Conservation (phyloP, 805 yeast species). For the Candida ovalis region DNA sequence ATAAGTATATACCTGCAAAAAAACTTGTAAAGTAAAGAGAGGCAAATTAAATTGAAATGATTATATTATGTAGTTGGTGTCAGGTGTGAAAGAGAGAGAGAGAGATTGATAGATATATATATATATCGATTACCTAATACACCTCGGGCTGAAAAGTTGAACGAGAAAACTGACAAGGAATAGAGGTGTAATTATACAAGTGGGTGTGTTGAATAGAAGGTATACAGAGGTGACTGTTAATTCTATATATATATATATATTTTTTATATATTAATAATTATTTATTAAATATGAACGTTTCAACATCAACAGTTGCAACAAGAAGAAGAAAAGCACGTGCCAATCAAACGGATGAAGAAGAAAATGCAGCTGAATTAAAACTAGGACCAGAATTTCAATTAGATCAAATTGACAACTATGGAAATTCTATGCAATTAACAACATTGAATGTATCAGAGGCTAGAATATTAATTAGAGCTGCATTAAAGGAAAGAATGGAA, state of each 20-base stretch:
- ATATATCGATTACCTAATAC: too few relatives aligned
- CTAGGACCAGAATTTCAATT: slow-evolving; percentile 92
- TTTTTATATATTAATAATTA: too few relatives aligned
- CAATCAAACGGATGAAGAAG: slow-evolving; percentile 75
- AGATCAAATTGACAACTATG: slow-evolving; percentile 76
- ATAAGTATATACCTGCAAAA: not conserved
- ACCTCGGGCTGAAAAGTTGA: too few relatives aligned
- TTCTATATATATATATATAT: too few relatives aligned
- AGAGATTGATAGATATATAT: too few relatives aligned
- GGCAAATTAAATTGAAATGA: not conserved
- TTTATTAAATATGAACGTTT: slow-evolving; percentile 61
- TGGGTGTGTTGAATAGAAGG: too few relatives aligned
- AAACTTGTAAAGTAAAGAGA: not conserved
- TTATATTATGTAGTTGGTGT: too few relatives aligned
- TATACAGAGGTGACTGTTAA: too few relatives aligned
- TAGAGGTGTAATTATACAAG: too few relatives aligned
- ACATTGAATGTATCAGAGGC: slow-evolving; percentile 90
- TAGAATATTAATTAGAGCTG: slow-evolving; percentile 83
- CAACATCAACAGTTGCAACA: slow-evolving; percentile 83
- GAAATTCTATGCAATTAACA: slow-evolving; percentile 69
- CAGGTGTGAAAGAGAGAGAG: too few relatives aligned
- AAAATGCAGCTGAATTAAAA: slow-evolving; percentile 81
- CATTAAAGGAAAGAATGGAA: slow-evolving; percentile 68
- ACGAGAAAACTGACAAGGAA: too few relatives aligned
- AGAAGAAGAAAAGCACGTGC: slow-evolving; percentile 67